Evolutionary conservation across 192 early-diverging fungal species (phyloP).

Genomic region (Backusella parvicylindrica): DNA sequence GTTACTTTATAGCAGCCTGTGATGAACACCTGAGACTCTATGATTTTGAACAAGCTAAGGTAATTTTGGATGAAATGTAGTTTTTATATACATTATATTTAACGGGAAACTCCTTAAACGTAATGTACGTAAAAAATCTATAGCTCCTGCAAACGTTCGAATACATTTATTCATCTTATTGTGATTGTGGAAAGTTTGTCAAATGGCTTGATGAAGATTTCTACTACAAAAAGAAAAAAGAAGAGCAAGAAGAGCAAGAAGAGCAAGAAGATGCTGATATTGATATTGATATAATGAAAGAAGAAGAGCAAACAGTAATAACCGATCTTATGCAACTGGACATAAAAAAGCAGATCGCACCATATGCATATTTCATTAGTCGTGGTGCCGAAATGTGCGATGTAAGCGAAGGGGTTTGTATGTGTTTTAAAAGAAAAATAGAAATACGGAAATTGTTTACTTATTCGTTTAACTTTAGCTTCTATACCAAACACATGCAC

Average conservation of each 20-base stretch:
- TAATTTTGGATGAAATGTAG: constrained; percentile 21
- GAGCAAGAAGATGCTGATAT: constrained; percentile 26
- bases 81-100: neutral
- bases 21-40: constrained; percentile 84
- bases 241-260: neutral
- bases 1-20: constrained; percentile 86
- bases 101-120: neutral
- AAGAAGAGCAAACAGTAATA: neutral
- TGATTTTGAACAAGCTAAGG: constrained; percentile 80
- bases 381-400: constrained; percentile 91
- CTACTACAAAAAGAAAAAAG: neutral
- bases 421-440: constrained; percentile 25
- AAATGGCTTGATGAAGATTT: constrained; percentile 58
- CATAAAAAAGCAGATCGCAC: constrained; percentile 11
- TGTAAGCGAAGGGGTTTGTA: constrained; percentile 71
- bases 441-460: neutral
- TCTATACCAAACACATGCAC: constrained; percentile 83
- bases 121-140: neutral
- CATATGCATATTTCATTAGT: constrained; percentile 76
- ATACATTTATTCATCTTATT: constrained; percentile 87
- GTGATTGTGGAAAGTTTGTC: constrained; percentile 92
- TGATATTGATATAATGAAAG: constrained; percentile 23
- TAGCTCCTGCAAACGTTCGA: constrained; percentile 61
- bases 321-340: constrained; percentile 4
- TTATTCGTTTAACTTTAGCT: constrained; percentile 32